A percentile compares a stretch with the other conserved stretches of the same genome.
These are phyloP conservation scores for Oryza brachyantha DNA, from an alignment of 176 grass and related monocot genomes.

Conservation along the genomic window DNA sequence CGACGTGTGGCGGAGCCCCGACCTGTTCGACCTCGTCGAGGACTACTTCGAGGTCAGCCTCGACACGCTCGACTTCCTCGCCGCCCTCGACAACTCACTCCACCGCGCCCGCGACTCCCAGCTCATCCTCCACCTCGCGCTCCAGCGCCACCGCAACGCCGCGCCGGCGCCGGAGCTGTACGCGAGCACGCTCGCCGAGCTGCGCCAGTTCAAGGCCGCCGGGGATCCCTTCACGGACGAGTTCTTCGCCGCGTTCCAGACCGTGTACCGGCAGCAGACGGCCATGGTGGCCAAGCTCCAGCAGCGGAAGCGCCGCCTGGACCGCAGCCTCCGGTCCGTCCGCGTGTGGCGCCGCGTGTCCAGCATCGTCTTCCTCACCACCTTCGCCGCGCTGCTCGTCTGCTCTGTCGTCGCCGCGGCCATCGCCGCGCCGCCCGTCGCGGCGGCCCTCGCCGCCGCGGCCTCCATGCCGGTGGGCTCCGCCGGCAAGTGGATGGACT, in stretches of 20 bases:
- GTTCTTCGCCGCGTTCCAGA: constrained; percentile 50
- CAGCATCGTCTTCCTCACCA: constrained; percentile 43
- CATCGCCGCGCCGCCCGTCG: constrained; percentile 37
- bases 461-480: constrained; percentile 40
- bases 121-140: constrained; percentile 76
- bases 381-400: constrained; percentile 39
- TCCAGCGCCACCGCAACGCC: constrained; percentile 67
- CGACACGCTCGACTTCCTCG: constrained; percentile 92
- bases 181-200: constrained; percentile 49
- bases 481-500: constrained; percentile 48
- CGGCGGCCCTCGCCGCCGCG: constrained; percentile 41
- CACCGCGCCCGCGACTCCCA: constrained; percentile 84
- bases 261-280: constrained; percentile 40
- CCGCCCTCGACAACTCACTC: constrained; percentile 88
- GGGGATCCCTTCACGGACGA: constrained; percentile 45
- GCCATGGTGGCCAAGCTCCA: constrained; percentile 42
- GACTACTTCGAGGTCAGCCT: constrained; percentile 97
- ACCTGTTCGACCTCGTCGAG: constrained; percentile 84
- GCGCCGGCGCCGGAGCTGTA: constrained; percentile 44
- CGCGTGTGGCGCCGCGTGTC: constrained; percentile 54
- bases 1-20: constrained; percentile 87
- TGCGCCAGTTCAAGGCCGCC: constrained; percentile 45
- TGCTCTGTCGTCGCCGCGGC: constrained; percentile 40
- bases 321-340: constrained; percentile 41
- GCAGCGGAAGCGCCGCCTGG: constrained; percentile 42